Base-by-base conservation (phyloP, 257 asterid genomes). In the Eucommia ulmoides region DNA sequence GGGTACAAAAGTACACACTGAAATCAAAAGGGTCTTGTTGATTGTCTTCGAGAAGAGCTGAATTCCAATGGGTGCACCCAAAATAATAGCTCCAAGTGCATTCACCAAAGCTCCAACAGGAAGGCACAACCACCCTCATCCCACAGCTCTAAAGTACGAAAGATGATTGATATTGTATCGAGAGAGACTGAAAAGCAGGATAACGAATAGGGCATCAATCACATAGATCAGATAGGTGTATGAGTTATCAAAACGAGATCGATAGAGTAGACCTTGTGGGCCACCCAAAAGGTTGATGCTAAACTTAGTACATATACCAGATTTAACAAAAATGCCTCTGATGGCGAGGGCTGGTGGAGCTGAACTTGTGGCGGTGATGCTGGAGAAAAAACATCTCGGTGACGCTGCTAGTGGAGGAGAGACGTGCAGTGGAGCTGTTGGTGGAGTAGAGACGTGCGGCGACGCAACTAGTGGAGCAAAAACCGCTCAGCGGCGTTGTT, bases 11-110 rank as follows among this genome's bases (percentile, higher is more conserved):
- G n/a, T n/a, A n/a, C n/a, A n/a, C n/a, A n/a, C n/a, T n/a, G n/a
- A n/a, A n/a, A n/a, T n/a, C n/a, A n/a, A n/a, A n/a, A n/a, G n/a
- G n/a, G n/a, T n/a, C n/a, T n/a, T n/a, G n/a, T n/a, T n/a, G n/a
- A n/a, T n/a, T n/a, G n/a, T n/a, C n/a, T n/a, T n/a, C n/a, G n/a
- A n/a, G n/a, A n/a, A n/a, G n/a, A n/a, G n/a, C 98, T 71, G 86
- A 58, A 73, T 71, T 50, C 85, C 79, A 63, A 83, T 51, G 52
- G 98, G 96, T 56, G 98, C 94, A 24, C 98, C 98, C 76, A 89
- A 66, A 41, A 79, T 78, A 67, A 78, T 69, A 60, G 97, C 96
- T 64, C 91, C 97, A 51, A 82, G 54, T 65, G 87, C 88, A 80
- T 70, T 84, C 61, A 71, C 59, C 49, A 67, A 63, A 45, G 96